phyloP scores from a whole-genome alignment of 1,284 basidiomycete genomes.

The Moesziomyces globuligerus region DNA sequence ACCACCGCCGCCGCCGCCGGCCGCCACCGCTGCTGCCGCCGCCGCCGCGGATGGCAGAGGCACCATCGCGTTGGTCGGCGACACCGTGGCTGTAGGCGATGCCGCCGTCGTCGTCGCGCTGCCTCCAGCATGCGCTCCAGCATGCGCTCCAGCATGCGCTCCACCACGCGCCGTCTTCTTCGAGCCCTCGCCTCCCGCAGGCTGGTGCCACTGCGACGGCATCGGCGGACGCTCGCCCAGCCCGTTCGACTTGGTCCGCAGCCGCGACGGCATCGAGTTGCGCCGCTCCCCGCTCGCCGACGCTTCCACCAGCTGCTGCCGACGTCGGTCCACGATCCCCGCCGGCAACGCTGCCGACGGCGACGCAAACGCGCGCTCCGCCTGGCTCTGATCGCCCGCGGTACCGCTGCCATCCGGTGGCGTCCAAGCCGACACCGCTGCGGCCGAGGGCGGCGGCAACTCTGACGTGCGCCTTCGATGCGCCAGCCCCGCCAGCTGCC shows the following conservation, averaged over 20 bases:
- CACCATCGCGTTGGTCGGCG: conserved; percentile 22
- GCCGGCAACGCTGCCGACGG: conserved; percentile 31
- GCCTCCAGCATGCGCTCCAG: background rate
- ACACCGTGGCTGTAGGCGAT: conserved; percentile 26
- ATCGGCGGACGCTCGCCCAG: conserved; percentile 34
- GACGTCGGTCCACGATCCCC: conserved; percentile 48
- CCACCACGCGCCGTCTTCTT: conserved; percentile 15
- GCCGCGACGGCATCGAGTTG: conserved; percentile 85
- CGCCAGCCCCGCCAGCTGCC: conserved; percentile 51
- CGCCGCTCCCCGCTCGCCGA: conserved; percentile 71
- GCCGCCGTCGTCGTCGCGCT: background rate
- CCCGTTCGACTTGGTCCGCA: conserved; percentile 82
- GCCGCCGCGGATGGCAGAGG: conserved; percentile 8
- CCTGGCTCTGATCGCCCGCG: conserved; percentile 2
- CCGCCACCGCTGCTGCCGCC: no score
- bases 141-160: conserved; percentile 5
- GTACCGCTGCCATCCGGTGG: conserved; percentile 15
- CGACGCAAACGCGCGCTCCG: conserved; percentile 22
- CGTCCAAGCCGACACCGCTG: conserved; percentile 9
- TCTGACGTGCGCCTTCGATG: conserved; percentile 51
- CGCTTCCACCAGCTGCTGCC: conserved; percentile 72
- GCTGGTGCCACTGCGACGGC: conserved; percentile 39
- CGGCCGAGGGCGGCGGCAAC: conserved; percentile 15
- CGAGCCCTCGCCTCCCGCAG: conserved; percentile 11
- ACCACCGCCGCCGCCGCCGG: no score